These are phyloP conservation scores for Dillenia turbinata DNA, from an alignment of 164 flowering plant species.

Conservation along the genomic window DNA sequence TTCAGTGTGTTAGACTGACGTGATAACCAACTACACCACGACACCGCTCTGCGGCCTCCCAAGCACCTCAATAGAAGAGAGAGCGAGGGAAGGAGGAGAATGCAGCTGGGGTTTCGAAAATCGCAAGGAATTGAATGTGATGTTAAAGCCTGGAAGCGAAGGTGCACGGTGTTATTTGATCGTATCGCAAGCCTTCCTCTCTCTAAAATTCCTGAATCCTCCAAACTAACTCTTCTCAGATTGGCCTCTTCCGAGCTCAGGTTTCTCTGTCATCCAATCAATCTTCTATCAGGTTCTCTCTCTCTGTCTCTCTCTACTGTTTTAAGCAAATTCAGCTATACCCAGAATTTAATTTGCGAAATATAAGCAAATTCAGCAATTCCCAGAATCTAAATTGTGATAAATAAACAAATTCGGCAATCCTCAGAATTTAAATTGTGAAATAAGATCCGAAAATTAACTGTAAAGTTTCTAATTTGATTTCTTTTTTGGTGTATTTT, in stretches of 20 bases:
- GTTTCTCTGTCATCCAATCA: slow-evolving; percentile 33
- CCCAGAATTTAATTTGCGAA: background rate
- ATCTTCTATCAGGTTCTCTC: slow-evolving; percentile 35
- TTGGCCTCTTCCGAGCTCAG: slow-evolving; percentile 63
- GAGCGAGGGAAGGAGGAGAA: no score
- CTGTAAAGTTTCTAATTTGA: background rate
- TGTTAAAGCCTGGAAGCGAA: slow-evolving; percentile 41
- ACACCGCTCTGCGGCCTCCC: background rate
- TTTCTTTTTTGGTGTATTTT: background rate
- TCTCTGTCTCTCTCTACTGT: background rate
- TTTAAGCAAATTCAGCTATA: background rate
- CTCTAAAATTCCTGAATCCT: slow-evolving; percentile 42
- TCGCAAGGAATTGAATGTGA: background rate
- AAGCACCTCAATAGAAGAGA: no score
- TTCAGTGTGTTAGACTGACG: slow-evolving; percentile 44
- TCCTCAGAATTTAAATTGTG: no score
- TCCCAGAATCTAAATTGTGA: no score
- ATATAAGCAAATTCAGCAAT: no score
- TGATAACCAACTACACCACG: slow-evolving; percentile 42
- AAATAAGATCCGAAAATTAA: no score
- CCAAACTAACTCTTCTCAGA: slow-evolving; percentile 57
- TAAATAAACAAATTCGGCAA: no score
- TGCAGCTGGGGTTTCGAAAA: no score
- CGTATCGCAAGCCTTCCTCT: slow-evolving; percentile 26
- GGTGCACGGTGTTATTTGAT: slow-evolving; percentile 36